Base-by-base conservation (phyloP, 768 basidiomycete genomes). In the Suillus cothurnatus region DNA sequence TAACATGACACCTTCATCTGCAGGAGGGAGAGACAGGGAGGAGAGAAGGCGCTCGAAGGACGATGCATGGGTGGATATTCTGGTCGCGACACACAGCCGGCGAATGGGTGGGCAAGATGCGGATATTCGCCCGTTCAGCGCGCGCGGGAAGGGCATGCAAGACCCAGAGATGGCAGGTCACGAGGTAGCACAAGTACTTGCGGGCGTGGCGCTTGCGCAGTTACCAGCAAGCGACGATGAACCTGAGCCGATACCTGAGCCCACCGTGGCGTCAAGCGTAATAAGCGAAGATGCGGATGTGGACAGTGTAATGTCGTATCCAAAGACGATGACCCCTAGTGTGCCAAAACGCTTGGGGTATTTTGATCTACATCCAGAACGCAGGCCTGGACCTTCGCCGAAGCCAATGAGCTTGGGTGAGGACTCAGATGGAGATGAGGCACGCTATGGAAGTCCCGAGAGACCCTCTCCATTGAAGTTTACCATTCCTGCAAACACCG, bases 11-110 rank as follows among this genome's bases (percentile, higher is more conserved):
- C 81, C 82, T 67, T 67, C 74, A 53, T 79, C 78, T 67, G 70
- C 72, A 15, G 74, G 82, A 23, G 72, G 78, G 45, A 39, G 57
- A 4, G 38, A 38, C 23, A 76, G 74, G 26, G 76, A 83, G 43
- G 81, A 82, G 45, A 76, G 78, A 77, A 79, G 71, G 77, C 76
- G 73, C 69, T 81, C 82, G 23, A 80, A 76, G 69, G 88, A 91
- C 60, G 93, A 94, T 71, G 91, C 92, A 5, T 94, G 93, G 92
- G 92, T 94, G 49, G 93, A 94, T 76, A 94, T 94, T 49, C 77
- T 94, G 12, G 92, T 94, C 2, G 87, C 86, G 52, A 84, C 74
- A 17, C 85, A 84, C 68, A 74, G 69, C 41, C 77, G 88, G 49
- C 76, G 88, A 49, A 74, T 89, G 72, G 82, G 73, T 1, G 84